Evolutionary conservation across 768 basidiomycete genomes (phyloP).

Genomic region (Trametes maxima): DNA sequence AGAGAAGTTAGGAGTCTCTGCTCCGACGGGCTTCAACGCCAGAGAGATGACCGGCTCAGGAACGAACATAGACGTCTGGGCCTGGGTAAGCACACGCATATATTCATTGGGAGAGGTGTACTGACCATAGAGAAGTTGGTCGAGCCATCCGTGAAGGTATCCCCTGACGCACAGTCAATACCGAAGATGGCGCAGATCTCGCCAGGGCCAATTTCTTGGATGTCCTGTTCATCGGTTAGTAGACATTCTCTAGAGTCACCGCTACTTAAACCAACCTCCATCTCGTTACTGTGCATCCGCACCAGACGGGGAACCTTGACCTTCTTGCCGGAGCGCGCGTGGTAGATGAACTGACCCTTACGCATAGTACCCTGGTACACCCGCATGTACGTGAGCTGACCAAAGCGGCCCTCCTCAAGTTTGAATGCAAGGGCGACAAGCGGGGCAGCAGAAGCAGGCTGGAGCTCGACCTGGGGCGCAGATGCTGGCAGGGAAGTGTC

Average conservation of each 20-base stretch:
- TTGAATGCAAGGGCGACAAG: slow-evolving; percentile 97
- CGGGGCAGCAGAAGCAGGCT: slow-evolving; percentile 83
- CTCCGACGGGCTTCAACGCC: slow-evolving; percentile 87
- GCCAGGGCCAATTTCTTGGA: slow-evolving; percentile 91
- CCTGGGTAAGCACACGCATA: neutral
- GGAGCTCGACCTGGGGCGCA: slow-evolving; percentile 72
- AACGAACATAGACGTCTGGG: slow-evolving; percentile 95
- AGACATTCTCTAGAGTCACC: neutral
- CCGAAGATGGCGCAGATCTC: slow-evolving; percentile 99
- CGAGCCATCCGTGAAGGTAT: slow-evolving; percentile 95
- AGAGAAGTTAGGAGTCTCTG: slow-evolving; percentile 95
- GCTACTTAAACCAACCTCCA: slow-evolving; percentile 73
- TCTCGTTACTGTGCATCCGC: slow-evolving; percentile 98
- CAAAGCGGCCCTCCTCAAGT: slow-evolving; percentile 95
- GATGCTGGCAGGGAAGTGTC: slow-evolving; percentile 70
- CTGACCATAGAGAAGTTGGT: slow-evolving; percentile 89
- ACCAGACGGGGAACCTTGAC: slow-evolving; percentile 96
- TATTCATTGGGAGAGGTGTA: neutral
- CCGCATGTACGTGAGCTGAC: slow-evolving; percentile 97
- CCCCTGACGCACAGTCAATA: slow-evolving; percentile 96
- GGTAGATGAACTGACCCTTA: slow-evolving; percentile 83
- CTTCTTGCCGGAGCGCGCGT: slow-evolving; percentile 93
- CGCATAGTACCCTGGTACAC: slow-evolving; percentile 95
- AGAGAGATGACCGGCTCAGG: slow-evolving; percentile 98
- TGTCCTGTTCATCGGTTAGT: slow-evolving; percentile 59